Conservation (phyloP, 148 eudicot genomes). For the Cornus florida region DNA sequence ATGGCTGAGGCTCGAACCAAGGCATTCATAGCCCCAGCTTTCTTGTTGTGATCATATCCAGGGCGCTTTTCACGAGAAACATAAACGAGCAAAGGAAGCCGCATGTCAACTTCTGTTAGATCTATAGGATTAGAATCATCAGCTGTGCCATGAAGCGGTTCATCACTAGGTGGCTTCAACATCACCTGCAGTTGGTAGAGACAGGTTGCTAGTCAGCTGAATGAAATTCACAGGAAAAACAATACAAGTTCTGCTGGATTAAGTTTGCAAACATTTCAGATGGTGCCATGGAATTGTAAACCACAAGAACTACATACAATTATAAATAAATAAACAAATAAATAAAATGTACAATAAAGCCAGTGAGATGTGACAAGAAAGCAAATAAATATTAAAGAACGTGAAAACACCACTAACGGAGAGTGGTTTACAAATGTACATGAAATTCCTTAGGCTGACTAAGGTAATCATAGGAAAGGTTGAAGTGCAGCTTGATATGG, state of each 20-base stretch:
- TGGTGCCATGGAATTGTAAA: not conserved
- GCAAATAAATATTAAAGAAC: no score
- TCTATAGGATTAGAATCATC: slow-evolving; percentile 51
- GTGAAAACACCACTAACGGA: not conserved
- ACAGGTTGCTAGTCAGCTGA: not conserved
- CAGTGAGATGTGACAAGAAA: not conserved
- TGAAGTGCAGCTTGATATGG: not conserved
- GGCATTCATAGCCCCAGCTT: slow-evolving; percentile 98
- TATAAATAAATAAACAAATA: no score
- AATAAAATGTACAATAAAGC: not conserved
- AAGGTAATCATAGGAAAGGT: not conserved
- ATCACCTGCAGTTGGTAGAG: slow-evolving; percentile 56
- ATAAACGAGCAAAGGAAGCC: slow-evolving; percentile 89
- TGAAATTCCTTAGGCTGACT: not conserved
- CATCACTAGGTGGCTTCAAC: slow-evolving; percentile 96
- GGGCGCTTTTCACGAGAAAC: slow-evolving; percentile 97
- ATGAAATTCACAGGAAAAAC: not conserved
- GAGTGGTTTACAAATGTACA: not conserved
- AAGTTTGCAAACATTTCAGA: not conserved
- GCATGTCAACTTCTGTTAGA: slow-evolving; percentile 73
- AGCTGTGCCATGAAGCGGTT: slow-evolving; percentile 56
- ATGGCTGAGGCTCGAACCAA: slow-evolving; percentile 94
- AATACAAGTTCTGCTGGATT: not conserved
- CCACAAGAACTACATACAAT: no score
- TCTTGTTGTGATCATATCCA: slow-evolving; percentile 97